phyloP scores from a whole-genome alignment of 75 land plant species.

The Selaginella tamariscina region DNA sequence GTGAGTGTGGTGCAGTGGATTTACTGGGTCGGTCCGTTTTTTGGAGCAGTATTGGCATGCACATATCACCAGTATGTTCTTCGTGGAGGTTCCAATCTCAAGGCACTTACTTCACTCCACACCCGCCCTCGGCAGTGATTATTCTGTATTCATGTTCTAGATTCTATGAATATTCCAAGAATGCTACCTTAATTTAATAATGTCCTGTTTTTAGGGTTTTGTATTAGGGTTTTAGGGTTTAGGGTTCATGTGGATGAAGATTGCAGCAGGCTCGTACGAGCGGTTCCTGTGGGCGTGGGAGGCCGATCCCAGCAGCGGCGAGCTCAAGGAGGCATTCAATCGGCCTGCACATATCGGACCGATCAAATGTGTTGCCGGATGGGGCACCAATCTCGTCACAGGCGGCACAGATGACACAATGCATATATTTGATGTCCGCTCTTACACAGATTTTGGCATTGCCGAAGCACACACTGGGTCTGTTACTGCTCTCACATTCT shows the following conservation, averaged over 20 bases:
- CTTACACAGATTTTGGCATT: conserved; percentile 47
- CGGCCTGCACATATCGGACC: conserved; percentile 71
- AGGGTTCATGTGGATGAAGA: conserved; percentile 21
- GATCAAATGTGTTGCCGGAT: conserved; percentile 56
- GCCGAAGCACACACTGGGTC: conserved; percentile 38
- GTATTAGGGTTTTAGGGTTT: conserved; percentile 9
- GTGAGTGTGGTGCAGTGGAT: no score
- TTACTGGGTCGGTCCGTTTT: no score
- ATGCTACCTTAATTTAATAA: no score
- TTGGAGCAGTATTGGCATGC: no score
- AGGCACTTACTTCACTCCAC: no score
- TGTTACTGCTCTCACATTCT: conserved; percentile 56
- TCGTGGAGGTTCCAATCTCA: no score
- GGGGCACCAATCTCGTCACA: conserved; percentile 59
- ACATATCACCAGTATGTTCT: no score
- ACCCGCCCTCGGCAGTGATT: no score
- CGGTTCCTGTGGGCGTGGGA: conserved; percentile 70
- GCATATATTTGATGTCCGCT: conserved; percentile 56
- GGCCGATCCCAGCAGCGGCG: conserved; percentile 9
- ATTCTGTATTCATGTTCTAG: no score
- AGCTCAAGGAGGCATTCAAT: conserved; percentile 34
- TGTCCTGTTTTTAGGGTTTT: no score
- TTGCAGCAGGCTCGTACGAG: conserved; percentile 95
- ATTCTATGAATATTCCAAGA: no score
- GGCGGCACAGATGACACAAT: conserved; percentile 76